A percentile compares a stretch with the other conserved stretches of the same genome.
Conservation (phyloP, 352 stramenopile genomes). For the Phytopythium helicoides region DNA sequence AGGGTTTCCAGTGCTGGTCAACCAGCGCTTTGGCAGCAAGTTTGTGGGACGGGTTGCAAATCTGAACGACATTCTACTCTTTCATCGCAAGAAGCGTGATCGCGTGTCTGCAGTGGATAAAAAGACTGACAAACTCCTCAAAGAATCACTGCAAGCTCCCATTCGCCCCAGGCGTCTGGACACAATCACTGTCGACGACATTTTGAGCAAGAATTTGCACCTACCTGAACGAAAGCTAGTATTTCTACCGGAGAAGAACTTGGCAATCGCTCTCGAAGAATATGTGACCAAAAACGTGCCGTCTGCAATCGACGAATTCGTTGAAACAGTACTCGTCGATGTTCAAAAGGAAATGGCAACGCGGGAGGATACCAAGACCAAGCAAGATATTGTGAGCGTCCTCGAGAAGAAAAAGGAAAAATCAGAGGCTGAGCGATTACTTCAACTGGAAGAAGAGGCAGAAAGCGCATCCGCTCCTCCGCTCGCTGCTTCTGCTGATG, state of each 20-base stretch:
- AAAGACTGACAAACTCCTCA: constrained; percentile 28
- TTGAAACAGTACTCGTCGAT: constrained; percentile 59
- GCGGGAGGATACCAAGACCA: constrained; percentile 47
- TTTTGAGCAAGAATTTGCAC: constrained; percentile 64
- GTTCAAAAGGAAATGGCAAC: constrained; percentile 63
- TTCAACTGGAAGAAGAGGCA: constrained; percentile 49
- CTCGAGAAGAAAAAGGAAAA: constrained; percentile 71
- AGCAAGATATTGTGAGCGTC: constrained; percentile 59
- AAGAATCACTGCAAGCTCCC: constrained; percentile 30
- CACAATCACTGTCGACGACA: constrained; percentile 73
- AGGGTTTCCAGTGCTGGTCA: constrained; percentile 85
- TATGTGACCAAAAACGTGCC: constrained; percentile 84
- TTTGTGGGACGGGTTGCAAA: constrained; percentile 89
- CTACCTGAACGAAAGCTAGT: constrained; percentile 67
- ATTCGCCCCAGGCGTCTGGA: constrained; percentile 67
- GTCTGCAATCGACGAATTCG: constrained; percentile 77
- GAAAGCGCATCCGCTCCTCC: constrained; percentile 8
- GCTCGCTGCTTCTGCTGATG: constrained; percentile 1
- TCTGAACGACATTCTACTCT: constrained; percentile 86
- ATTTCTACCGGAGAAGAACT: constrained; percentile 66
- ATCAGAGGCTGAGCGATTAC: constrained; percentile 42
- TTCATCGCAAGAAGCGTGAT: constrained; percentile 68
- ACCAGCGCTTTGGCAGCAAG: constrained; percentile 83
- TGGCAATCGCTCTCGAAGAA: constrained; percentile 71
- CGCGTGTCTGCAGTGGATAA: constrained; percentile 43